Base-by-base conservation (phyloP, 2,329 filamentous ascomycete genomes). In the Paecilomyces dactylethromorphus region DNA sequence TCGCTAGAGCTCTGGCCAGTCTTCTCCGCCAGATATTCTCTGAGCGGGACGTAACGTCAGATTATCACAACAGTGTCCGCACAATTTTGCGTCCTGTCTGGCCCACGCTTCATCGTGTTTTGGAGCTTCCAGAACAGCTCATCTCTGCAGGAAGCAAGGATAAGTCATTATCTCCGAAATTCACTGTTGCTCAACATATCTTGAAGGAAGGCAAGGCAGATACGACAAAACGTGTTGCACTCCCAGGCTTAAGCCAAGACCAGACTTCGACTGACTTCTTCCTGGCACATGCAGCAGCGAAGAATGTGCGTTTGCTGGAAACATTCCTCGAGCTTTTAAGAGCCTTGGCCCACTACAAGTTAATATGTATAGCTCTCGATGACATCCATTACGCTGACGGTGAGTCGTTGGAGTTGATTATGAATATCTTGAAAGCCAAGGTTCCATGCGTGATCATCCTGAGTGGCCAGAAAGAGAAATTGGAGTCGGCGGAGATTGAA, bases 341-440 rank as follows among this genome's bases (percentile, higher is more conserved):
- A 56, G 84, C 95, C 50, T 87, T 97, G 58, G 89, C 91, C 0
- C 82, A 87, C 21, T 87, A 92, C 70, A 94, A 92, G 66, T 87
- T 96, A 66, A 92, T 96, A 57, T 95, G 91, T 68, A 87, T 96
- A 65, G 92, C 87, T 66, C 76, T 97, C 29, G 93, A 97, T 68
- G 93, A 97, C 72, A 77, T 97, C 32, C 92, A 97, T 66, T 94
- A 91, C 72, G 91, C 92, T 6, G 93, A 97, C 69, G 85, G 89
- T 26, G 93, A 97, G 72, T 94, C 89, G 13, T 77, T 94, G 54
- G 91, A 96, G 59, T 79, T 97, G 56, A 87, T 97, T 45, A 84
- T 87, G 15, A 88, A 92, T 66, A 91, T 97, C 56, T 85, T 96
- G 58, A 81, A 82, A 55, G 86, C 88, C 1, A 88, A 88, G 63